Conservation (phyloP, 179 eudicot genomes). For the Spergularia azorica region DNA sequence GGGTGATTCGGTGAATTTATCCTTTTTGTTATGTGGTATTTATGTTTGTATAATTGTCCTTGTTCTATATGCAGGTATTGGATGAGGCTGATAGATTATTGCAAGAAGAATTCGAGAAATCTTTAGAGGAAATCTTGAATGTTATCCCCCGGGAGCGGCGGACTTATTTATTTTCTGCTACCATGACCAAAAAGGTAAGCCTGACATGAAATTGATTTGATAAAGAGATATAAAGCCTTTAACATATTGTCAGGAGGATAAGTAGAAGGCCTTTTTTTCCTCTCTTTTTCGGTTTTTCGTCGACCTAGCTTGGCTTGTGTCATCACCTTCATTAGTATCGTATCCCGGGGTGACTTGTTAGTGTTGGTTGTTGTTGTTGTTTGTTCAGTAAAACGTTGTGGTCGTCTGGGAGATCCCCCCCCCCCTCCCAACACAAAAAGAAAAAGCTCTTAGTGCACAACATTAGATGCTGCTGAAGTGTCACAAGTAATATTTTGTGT, state of each 20-base stretch:
- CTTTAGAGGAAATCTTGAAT: constrained; percentile 70
- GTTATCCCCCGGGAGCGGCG: constrained; percentile 73
- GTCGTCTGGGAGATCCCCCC: no score
- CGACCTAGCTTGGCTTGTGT: not conserved
- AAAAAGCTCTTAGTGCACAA: not conserved
- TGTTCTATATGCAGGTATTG: constrained; percentile 52
- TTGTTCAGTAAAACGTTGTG: no score
- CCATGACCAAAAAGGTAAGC: constrained; percentile 90
- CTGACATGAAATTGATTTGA: not conserved
- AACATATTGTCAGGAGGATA: not conserved
- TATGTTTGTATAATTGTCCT: not conserved
- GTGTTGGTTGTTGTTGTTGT: no score
- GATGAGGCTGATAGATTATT: constrained; percentile 96
- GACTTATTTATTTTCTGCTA: constrained; percentile 89
- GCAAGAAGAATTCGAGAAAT: constrained; percentile 85
- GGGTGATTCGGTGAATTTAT: not conserved
- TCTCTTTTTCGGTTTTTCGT: not conserved
- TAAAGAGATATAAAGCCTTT: not conserved
- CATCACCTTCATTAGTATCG: not conserved
- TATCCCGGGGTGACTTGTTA: not conserved
- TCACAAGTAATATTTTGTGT: not conserved
- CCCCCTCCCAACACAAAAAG: not conserved
- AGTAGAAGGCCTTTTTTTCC: not conserved
- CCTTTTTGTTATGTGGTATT: constrained; percentile 2
- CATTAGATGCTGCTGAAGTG: not conserved